Evolutionary conservation across 73 alveolate genomes (phyloP).

Genomic region (Paramecium primaurelia): DNA sequence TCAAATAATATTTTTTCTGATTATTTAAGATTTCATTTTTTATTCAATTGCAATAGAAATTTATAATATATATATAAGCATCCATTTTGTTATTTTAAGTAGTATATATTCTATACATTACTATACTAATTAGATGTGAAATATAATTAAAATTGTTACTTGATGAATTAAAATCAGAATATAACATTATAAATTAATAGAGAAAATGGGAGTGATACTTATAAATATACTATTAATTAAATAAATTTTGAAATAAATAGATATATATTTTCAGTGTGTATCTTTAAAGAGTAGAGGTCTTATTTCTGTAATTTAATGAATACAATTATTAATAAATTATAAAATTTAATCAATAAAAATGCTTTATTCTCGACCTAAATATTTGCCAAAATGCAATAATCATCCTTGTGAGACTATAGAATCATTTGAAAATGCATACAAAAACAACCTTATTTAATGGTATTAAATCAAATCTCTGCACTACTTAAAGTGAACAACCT

Average conservation of each 20-base stretch:
- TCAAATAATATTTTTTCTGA: background rate
- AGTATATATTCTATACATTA: background rate
- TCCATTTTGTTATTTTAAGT: background rate
- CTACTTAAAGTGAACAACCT: background rate
- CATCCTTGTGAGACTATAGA: background rate
- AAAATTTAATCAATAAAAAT: background rate
- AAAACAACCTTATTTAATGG: background rate
- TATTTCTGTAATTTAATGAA: background rate
- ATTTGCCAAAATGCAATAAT: background rate
- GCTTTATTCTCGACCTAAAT: slow-evolving; percentile 12
- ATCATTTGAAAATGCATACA: slow-evolving; percentile 17
- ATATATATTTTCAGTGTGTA: background rate
- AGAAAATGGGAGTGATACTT: background rate
- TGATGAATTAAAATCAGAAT: background rate
- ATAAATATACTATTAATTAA: background rate
- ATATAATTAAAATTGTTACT: background rate
- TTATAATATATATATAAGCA: background rate
- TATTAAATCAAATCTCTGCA: background rate
- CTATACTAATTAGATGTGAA: background rate
- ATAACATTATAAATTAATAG: background rate
- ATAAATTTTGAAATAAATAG: background rate
- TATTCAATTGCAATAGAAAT: too few species aligned
- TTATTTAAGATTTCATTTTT: background rate
- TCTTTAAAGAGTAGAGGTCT: background rate
- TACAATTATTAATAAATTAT: background rate